phyloP scores from a whole-genome alignment of 1,139 yeast genomes.

The Eremothecium cymbalariae region DNA sequence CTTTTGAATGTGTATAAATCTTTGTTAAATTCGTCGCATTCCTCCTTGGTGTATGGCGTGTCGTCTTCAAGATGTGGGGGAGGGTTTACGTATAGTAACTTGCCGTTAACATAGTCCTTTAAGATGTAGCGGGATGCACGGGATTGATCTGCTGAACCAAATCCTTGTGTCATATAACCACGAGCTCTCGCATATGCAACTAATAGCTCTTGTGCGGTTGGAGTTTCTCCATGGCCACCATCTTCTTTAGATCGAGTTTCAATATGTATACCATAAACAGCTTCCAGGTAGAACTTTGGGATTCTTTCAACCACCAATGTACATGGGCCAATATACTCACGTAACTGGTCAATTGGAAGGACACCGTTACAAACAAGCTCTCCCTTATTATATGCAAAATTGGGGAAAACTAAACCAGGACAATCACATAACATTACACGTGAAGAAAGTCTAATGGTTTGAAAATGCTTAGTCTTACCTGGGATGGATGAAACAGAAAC shows the following conservation, averaged over 20 bases:
- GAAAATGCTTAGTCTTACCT: constrained; percentile 98
- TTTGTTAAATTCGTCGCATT: constrained; percentile 58
- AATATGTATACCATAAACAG: constrained; percentile 87
- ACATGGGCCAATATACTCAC: constrained; percentile 90
- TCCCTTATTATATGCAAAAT: constrained; percentile 92
- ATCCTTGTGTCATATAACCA: constrained; percentile 96
- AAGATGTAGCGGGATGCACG: constrained; percentile 88
- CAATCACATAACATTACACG: constrained; percentile 90
- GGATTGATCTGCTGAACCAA: constrained; percentile 94
- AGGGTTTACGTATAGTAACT: constrained; percentile 74
- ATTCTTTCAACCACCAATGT: constrained; percentile 79
- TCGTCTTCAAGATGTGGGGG: constrained; percentile 61
- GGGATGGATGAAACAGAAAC: constrained; percentile 98
- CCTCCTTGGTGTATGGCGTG: constrained; percentile 40
- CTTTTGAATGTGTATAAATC: constrained; percentile 59
- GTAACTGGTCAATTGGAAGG: constrained; percentile 89
- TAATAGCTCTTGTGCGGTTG: constrained; percentile 82
- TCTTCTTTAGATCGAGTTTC: constrained; percentile 66
- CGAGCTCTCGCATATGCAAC: constrained; percentile 94
- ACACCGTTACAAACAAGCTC: constrained; percentile 98
- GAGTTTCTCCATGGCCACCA: constrained; percentile 74
- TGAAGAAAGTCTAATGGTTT: constrained; percentile 80
- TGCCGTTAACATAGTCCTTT: constrained; percentile 93
- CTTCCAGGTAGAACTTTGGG: constrained; percentile 84
- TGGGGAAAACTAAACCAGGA: constrained; percentile 98